phyloP scores from a whole-genome alignment of 495 filamentous ascomycete species.

The Aspergillus ellipticus region DNA sequence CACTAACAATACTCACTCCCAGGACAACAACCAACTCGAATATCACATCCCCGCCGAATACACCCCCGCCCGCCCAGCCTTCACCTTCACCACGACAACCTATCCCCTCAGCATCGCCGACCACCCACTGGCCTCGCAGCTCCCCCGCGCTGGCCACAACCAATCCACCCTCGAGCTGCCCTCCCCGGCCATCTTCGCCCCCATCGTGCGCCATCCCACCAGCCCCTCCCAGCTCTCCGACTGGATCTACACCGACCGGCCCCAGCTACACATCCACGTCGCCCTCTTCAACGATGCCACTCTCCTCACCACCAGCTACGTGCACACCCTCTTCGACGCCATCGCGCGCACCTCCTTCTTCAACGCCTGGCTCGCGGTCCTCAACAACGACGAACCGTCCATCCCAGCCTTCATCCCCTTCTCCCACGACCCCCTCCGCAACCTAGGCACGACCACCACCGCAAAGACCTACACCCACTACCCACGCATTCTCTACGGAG shows the following conservation, averaged over 20 bases:
- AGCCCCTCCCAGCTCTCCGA: constrained; percentile 28
- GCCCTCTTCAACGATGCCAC: constrained; percentile 46
- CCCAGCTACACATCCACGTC: constrained; percentile 47
- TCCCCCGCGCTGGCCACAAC: constrained; percentile 20
- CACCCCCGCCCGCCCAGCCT: constrained; percentile 24
- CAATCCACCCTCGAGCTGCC: constrained; percentile 13
- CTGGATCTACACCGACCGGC: constrained; percentile 41
- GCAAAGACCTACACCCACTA: constrained; percentile 14
- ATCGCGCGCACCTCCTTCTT: constrained; percentile 28
- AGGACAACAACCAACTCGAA: constrained; percentile 31
- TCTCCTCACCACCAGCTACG: constrained; percentile 38
- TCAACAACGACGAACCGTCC: constrained; percentile 13
- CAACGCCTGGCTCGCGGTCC: constrained; percentile 21
- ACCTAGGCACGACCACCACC: not conserved
- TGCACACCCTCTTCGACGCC: constrained; percentile 46
- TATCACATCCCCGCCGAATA: constrained; percentile 42
- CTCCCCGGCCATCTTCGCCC: constrained; percentile 20
- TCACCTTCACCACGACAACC: constrained; percentile 28
- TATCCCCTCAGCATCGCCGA: constrained; percentile 21
- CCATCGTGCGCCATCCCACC: constrained; percentile 20
- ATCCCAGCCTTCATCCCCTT: constrained; percentile 11
- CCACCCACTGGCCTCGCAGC: constrained; percentile 28
- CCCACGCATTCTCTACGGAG: constrained; percentile 20
- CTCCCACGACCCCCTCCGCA: constrained; percentile 9
- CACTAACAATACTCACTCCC: no score